Percentiles rank a stretch among this genome's conserved stretches.
Conservation (phyloP, 164 flowering plant species). For the Umbilicus rupestris region DNA sequence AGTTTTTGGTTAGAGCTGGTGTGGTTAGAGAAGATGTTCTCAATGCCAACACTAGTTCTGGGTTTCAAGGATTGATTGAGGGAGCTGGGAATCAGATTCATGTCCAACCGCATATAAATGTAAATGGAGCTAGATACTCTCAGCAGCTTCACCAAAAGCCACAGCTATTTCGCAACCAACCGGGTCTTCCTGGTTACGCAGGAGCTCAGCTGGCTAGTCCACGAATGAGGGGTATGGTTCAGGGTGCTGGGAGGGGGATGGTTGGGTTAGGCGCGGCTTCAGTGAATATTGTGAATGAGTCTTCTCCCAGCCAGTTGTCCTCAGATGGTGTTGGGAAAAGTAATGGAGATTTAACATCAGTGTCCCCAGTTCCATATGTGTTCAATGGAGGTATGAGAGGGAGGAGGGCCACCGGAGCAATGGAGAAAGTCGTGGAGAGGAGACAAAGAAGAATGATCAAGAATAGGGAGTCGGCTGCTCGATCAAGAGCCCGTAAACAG, state of each 20-base stretch:
- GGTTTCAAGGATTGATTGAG: constrained; percentile 13
- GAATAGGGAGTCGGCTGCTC: constrained; percentile 63
- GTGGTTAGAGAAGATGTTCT: constrained; percentile 64
- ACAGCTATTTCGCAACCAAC: constrained; percentile 30
- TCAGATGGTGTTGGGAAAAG: constrained; percentile 68
- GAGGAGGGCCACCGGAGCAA: constrained; percentile 29
- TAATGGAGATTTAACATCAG: constrained; percentile 68
- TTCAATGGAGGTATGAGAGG: constrained; percentile 62
- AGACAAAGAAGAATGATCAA: constrained; percentile 67
- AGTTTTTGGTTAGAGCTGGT: constrained; percentile 67
- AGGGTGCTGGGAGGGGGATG: constrained; percentile 47
- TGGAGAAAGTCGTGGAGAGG: constrained; percentile 63
- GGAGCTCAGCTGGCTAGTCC: constrained; percentile 33
- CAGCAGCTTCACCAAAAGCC: constrained; percentile 27
- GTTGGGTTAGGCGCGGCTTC: constrained; percentile 46
- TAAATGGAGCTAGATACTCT: constrained; percentile 37
- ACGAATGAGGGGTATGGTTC: constrained; percentile 36
- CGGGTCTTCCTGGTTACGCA: constrained; percentile 30
- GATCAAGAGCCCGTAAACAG: constrained; percentile 70
- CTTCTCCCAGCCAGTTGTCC: constrained; percentile 59
- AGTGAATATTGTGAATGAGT: constrained; percentile 31
- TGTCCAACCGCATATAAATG: constrained; percentile 34
- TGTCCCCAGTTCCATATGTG: constrained; percentile 67
- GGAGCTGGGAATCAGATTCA: constrained; percentile 26
- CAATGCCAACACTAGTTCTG: too few relatives aligned